Evolutionary conservation across 495 filamentous ascomycete species (phyloP).

Genomic region (Parathielavia appendiculata): DNA sequence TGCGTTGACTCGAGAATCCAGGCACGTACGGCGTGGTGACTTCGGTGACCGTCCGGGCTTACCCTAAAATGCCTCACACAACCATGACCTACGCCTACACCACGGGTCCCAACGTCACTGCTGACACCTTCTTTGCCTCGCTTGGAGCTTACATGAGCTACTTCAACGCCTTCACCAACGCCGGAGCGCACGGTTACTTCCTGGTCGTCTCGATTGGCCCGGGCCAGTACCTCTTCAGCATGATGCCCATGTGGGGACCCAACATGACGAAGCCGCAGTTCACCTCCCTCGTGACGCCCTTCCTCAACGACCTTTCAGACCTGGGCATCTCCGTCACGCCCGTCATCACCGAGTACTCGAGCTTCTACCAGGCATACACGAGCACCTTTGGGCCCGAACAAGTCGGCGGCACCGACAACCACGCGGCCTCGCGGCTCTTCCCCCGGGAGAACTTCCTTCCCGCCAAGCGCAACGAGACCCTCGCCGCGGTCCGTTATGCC

Average conservation of each 20-base stretch:
- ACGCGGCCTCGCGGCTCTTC: conserved; percentile 48
- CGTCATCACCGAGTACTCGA: conserved; percentile 46
- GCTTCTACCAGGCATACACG: conserved; percentile 45
- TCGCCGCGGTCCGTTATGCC: conserved; percentile 43
- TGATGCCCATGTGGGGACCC: conserved; percentile 47
- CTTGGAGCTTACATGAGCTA: conserved; percentile 42
- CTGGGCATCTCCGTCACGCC: conserved; percentile 40
- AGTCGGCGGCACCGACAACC: conserved; percentile 37
- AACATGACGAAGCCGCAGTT: conserved; percentile 47
- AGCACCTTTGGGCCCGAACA: conserved; percentile 45
- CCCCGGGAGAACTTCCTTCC: conserved; percentile 44
- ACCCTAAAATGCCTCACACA: conserved; percentile 38
- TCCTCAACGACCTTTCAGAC: conserved; percentile 35
- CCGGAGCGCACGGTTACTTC: conserved; percentile 54
- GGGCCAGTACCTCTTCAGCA: conserved; percentile 37
- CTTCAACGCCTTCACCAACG: conserved; percentile 46
- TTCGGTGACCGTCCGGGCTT: conserved; percentile 44
- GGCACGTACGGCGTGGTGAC: conserved; percentile 57
- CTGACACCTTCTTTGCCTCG: conserved; percentile 48
- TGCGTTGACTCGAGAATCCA: neutral
- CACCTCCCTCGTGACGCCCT: conserved; percentile 43
- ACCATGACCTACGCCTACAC: conserved; percentile 33
- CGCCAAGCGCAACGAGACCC: conserved; percentile 38
- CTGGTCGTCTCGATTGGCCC: conserved; percentile 24
- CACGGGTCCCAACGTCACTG: conserved; percentile 30